Evolutionary conservation across 1,284 basidiomycete species (phyloP), one percentile per base, ranked within the genome.

Genomic region (Pisolithus thermaeus): DNA sequence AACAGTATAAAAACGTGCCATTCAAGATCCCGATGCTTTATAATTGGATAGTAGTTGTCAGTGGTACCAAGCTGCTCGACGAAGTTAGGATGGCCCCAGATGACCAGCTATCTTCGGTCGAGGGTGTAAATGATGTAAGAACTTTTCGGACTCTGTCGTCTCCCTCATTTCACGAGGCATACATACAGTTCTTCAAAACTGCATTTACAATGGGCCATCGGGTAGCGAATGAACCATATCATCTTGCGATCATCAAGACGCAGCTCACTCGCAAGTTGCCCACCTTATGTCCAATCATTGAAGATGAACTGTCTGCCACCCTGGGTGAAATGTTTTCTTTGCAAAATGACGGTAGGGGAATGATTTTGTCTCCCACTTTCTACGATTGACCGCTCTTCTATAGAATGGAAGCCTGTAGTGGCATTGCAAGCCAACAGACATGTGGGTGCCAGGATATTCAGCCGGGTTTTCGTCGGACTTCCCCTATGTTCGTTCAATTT

Each of bases 21-120:
- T 79, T 77, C 67, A 77, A 73, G 52, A 54, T 80, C 1, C 61
- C 76, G 0, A 59, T 65, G 2, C 52, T 69, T 1, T 61, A 62
- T 25, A 56, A 59, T 36, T 79, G 76, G 77, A 51, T 67, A 0
- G 65, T 80, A 14, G 40, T 79, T 22, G 52, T 76, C 1, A 69
- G 59, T 25, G 69, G 61, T 4, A 62, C 54, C 0, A 56, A 64
- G 20, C 56, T 69, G 20, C 60, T 74, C 4, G 71, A 77, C 5
- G 77, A 80, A 40, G 45, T 79, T 9, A 60, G 68, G 2, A 71
- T 60, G 32, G 69, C 71, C 1, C 60, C 67, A 0, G 73, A 73
- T 20, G 69, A 73, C 14, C 55, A 62, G 4, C 51, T 78, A 7
- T 76, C 73, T 0, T 64, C 71, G 35, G 14, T 52, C 0, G 69